Evolutionary conservation across 306 rosid species (phyloP).

Genomic region (Quercus gilva): DNA sequence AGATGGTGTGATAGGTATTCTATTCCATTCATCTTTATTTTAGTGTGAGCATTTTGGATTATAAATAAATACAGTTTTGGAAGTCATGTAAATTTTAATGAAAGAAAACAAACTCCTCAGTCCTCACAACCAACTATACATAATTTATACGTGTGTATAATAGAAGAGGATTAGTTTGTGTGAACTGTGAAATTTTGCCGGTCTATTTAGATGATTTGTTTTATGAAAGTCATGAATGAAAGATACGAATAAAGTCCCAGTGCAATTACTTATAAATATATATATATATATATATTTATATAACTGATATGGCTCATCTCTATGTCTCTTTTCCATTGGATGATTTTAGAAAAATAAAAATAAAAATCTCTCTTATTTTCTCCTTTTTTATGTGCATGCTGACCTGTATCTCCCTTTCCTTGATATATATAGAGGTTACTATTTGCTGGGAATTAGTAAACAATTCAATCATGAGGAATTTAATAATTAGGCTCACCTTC

Average conservation of each 20-base stretch:
- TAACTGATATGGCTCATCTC: constrained; percentile 15
- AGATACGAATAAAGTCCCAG: constrained; percentile 20
- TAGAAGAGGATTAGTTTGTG: background rate
- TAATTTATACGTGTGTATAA: too few relatives aligned
- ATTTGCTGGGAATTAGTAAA: constrained; percentile 4
- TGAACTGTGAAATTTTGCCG: background rate
- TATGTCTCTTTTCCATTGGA: background rate
- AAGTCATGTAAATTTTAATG: too few relatives aligned
- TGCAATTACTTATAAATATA: constrained; percentile 5
- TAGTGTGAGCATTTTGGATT: too few relatives aligned
- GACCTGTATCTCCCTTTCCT: background rate
- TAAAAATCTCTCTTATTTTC: background rate
- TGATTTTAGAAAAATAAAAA: background rate
- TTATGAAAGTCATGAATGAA: constrained; percentile 15
- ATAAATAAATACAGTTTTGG: too few relatives aligned
- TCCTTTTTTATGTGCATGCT: background rate
- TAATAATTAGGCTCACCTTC: constrained; percentile 17
- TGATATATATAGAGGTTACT: constrained; percentile 2
- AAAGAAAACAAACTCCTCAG: too few relatives aligned
- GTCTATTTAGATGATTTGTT: background rate
- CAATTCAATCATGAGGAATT: constrained; percentile 9
- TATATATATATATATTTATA: background rate
- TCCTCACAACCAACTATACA: too few relatives aligned
- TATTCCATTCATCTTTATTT: too few relatives aligned
- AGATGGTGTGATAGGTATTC: too few relatives aligned